A percentile compares a stretch with the other conserved stretches of the same genome.
Conservation (phyloP, 2,329 filamentous ascomycete genomes). For the Cadophora gregata region DNA sequence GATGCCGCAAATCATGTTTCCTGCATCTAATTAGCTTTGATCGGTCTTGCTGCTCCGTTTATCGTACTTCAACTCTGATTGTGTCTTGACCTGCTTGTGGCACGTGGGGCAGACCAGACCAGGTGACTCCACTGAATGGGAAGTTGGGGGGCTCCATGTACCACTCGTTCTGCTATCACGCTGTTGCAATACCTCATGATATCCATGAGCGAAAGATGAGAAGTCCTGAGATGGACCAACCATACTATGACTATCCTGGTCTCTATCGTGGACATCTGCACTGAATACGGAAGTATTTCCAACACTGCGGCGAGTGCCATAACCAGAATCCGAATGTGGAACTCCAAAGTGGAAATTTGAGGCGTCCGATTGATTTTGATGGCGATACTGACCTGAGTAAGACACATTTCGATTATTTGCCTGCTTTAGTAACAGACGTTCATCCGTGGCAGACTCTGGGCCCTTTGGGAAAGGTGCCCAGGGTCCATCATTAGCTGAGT, state of each 20-base stretch:
- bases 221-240: conserved; percentile 36
- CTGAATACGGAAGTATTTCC: conserved; percentile 43
- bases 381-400: conserved; percentile 42
- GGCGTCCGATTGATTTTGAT: conserved; percentile 40
- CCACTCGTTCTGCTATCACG: conserved; percentile 33
- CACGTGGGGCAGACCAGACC: conserved; percentile 50
- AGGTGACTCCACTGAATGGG: conserved; percentile 23
- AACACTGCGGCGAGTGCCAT: conserved; percentile 43
- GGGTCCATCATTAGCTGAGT: conserved; percentile 49
- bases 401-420: conserved; percentile 35
- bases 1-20: conserved; percentile 76
- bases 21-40: conserved; percentile 52
- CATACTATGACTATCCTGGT: conserved; percentile 42
- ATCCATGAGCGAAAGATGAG: conserved; percentile 32
- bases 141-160: conserved; percentile 29
- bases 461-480: conserved; percentile 49
- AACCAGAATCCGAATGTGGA: conserved; percentile 46
- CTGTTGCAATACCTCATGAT: conserved; percentile 32
- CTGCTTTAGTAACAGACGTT: conserved; percentile 34
- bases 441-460: conserved; percentile 37
- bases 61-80: conserved; percentile 61
- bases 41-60: neutral
- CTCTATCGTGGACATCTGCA: conserved; percentile 40
- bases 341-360: conserved; percentile 36
- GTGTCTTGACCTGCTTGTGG: conserved; percentile 52